Conservation (phyloP, 306 rosid genomes). For the Abrus precatorius region DNA sequence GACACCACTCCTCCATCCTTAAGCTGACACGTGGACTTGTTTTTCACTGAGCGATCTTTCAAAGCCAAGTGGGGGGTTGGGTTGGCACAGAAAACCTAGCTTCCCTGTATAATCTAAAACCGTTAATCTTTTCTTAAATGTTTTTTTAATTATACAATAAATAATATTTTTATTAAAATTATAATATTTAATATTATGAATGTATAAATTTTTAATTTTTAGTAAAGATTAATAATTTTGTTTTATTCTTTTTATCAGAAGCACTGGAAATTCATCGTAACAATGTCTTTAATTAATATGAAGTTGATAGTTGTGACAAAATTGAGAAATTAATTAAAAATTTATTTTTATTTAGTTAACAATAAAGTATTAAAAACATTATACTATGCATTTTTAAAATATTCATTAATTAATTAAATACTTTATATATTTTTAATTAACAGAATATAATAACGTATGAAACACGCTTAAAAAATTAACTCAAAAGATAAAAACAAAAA, state of each 20-base stretch:
- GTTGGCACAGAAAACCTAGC: slow-evolving; percentile 33
- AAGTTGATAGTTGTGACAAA: not conserved
- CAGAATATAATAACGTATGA: too few relatives aligned
- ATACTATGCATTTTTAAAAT: too few relatives aligned
- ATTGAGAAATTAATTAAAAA: not conserved
- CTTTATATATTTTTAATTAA: too few relatives aligned
- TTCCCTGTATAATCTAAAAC: not conserved
- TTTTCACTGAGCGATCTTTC: not conserved
- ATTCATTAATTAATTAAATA: too few relatives aligned
- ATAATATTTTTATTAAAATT: too few relatives aligned
- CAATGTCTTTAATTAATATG: not conserved
- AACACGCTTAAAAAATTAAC: too few relatives aligned
- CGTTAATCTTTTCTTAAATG: not conserved
- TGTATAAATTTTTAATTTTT: too few relatives aligned
- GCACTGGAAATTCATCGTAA: not conserved
- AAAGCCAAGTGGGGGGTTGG: not conserved
- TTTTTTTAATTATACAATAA: too few relatives aligned
- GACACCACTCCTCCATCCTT: not conserved
- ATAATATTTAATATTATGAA: too few relatives aligned
- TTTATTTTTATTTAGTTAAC: not conserved
- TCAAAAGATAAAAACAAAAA: too few relatives aligned
- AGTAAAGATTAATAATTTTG: too few relatives aligned
- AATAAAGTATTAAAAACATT: too few relatives aligned
- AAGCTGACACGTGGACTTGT: not conserved
- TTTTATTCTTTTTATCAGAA: not conserved